Percentiles rank a stretch among this genome's conserved stretches.
These are phyloP conservation scores for Antitrichia curtipendula DNA, from an alignment of 225 moss, liverwort and hornwort species.

Conservation along the genomic window DNA sequence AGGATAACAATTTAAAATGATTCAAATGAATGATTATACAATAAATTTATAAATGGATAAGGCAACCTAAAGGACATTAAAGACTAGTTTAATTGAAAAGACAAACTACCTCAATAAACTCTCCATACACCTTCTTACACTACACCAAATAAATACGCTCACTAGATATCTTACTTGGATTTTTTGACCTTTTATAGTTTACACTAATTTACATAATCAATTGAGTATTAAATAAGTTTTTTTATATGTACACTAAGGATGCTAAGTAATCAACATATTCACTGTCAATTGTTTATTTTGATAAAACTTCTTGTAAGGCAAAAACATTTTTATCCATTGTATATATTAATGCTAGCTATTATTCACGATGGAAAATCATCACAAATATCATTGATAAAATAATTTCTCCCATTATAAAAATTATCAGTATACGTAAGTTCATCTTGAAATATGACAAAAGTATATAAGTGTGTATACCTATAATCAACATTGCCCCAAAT, in stretches of 20 bases:
- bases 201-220: background rate
- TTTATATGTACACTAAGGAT: rapidly evolving
- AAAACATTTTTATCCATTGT: background rate
- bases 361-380: background rate
- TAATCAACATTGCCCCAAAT: background rate
- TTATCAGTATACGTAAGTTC: background rate
- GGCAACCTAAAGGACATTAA: background rate
- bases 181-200: background rate
- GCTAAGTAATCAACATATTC: background rate
- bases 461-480: background rate
- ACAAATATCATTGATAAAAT: background rate
- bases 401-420: background rate
- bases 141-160: background rate
- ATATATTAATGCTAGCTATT: background rate
- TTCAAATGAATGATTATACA: background rate
- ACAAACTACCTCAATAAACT: background rate
- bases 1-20: too few relatives aligned
- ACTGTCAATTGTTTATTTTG: background rate
- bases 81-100: background rate
- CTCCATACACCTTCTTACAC: background rate
- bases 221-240: background rate
- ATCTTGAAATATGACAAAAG: background rate
- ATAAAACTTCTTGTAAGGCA: background rate
- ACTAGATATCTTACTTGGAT: background rate
- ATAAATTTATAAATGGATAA: background rate